Percentiles rank a stretch among this genome's conserved stretches.
These are phyloP conservation scores for Collybia nuda DNA, from an alignment of 768 basidiomycete species.

Conservation along the genomic window DNA sequence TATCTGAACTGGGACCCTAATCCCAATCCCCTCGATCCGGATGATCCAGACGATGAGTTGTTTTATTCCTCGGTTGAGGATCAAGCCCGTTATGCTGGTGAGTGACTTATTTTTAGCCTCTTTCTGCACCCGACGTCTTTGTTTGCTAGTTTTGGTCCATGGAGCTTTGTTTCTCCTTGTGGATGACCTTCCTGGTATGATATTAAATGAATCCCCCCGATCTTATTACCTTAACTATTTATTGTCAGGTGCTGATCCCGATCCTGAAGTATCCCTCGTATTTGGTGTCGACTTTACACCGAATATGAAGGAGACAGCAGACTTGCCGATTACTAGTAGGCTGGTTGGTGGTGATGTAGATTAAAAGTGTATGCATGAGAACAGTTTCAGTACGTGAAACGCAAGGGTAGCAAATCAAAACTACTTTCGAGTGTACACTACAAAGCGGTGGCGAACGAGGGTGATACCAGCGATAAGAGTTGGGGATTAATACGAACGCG, in stretches of 20 bases:
- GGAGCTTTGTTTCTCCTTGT: background rate
- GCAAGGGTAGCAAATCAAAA: no score
- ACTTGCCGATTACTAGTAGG: no score
- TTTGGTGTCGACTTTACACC: conserved; percentile 13
- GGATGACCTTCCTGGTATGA: conserved; percentile 1
- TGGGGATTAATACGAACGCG: no score
- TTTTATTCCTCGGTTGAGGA: conserved; percentile 12
- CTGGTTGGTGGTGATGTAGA: no score
- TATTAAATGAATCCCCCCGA: background rate
- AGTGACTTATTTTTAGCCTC: background rate
- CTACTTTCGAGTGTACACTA: no score
- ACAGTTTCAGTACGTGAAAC: no score
- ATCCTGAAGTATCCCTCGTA: conserved; percentile 12
- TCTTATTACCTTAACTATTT: background rate
- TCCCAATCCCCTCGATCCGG: background rate
- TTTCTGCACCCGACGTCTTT: no score
- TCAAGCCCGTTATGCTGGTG: conserved; percentile 9
- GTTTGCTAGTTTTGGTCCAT: background rate
- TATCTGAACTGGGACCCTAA: conserved; percentile 45
- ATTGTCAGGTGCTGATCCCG: conserved; percentile 5
- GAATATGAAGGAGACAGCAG: background rate
- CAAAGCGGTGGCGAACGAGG: no score
- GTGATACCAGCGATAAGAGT: no score
- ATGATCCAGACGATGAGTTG: background rate
- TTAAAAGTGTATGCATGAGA: no score